These are phyloP conservation scores for Carpinus viminea DNA, from an alignment of 306 rosid genomes.

Conservation along the genomic window DNA sequence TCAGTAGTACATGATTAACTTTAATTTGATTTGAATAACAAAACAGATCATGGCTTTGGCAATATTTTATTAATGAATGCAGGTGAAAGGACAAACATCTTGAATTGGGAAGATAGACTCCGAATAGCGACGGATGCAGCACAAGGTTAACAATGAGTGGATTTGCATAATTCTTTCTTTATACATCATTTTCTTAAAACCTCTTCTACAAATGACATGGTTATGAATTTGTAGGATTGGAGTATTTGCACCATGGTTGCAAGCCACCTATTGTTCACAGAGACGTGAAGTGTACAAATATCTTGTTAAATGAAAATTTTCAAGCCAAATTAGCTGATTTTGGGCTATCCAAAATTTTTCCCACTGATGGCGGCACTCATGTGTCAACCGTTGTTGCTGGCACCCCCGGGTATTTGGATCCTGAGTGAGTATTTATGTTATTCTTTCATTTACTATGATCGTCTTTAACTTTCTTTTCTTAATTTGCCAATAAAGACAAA, in stretches of 20 bases:
- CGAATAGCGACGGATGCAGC: conserved; percentile 46
- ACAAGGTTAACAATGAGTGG: conserved; percentile 38
- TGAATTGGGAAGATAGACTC: conserved; percentile 53
- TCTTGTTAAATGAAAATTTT: conserved; percentile 42
- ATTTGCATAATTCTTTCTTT: not conserved
- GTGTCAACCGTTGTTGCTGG: conserved; percentile 44
- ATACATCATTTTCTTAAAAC: not conserved
- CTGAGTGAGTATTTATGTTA: conserved; percentile 38
- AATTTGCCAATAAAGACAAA: no score
- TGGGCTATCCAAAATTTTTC: conserved; percentile 40
- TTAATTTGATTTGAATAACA: not conserved
- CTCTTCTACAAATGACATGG: not conserved
- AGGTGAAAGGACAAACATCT: conserved; percentile 13
- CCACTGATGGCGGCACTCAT: conserved; percentile 33
- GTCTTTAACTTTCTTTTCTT: no score
- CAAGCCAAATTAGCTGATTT: conserved; percentile 55
- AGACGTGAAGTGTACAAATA: conserved; percentile 53
- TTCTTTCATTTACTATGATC: no score
- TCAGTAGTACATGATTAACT: not conserved
- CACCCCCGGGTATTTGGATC: conserved; percentile 47
- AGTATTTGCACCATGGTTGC: conserved; percentile 58
- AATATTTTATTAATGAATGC: conserved; percentile 4
- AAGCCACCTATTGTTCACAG: conserved; percentile 46
- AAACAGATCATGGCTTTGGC: not conserved
- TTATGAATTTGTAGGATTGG: conserved; percentile 40